Base-by-base conservation (phyloP, 306 rosid species). In the Rosa chinensis region DNA sequence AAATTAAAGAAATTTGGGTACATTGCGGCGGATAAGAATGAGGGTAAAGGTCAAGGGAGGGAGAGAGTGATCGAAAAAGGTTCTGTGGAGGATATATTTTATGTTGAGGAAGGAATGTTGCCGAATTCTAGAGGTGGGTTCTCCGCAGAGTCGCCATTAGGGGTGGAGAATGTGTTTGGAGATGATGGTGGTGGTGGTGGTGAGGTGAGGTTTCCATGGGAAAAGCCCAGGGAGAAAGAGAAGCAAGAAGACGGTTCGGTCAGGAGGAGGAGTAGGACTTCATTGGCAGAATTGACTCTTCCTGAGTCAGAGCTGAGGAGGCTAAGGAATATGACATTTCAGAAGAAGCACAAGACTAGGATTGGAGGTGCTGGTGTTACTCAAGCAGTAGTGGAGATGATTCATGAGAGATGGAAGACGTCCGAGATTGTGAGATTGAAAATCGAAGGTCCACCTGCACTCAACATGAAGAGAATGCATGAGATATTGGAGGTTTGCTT, bases 261-360 rank as follows among this genome's bases (percentile, higher is more conserved):
- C 44, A 89, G 85, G 83, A 84, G 81, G n/a, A 88, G 70, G 73
- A 79, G 87, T 75, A 91, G 80, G 86, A 83, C 91, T 12, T 86
- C 91, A 20, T 42, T 95, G 86, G 99, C 99, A 4, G 96, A 95
- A 76, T 45, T 95, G 88, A 91, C 98, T 70, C 97, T 93, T 74
- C 99, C 98, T 0, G 98, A 95, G 77, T 86, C 97, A 10, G 99
- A 95, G 79, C 79, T 95, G 85, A 89, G 89, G 89, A 92, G 99
- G 96, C 81, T 95, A 61, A 83, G 74, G 73, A 87, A 67, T 78
- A 81, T 95, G 87, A 93, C 96, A 7, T 91, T 95, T 80, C 85
- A 89, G 87, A 95, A 95, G 92, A 95, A 91, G 83, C 99, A 95
- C 71, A 95, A 95, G 91, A 91, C 94, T n/a, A 93, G 90, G 88